These are phyloP conservation scores for Hippophae gyantsensis DNA, from an alignment of 306 rosid species.

Conservation along the genomic window DNA sequence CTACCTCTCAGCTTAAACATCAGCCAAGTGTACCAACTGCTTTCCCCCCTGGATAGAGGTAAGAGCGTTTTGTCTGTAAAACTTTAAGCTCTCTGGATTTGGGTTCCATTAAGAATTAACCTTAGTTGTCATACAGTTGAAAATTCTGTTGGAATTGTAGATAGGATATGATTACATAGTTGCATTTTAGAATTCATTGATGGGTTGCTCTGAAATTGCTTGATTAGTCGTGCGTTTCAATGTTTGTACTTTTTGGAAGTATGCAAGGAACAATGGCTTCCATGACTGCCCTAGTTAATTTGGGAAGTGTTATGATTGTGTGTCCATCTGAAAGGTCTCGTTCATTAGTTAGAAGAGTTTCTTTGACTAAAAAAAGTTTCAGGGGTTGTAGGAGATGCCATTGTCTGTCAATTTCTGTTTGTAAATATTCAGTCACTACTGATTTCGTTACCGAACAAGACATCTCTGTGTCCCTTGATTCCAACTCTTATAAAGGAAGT, in stretches of 20 bases:
- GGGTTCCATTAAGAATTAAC: constrained; percentile 9
- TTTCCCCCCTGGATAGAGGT: too few species aligned
- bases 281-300: constrained; percentile 60
- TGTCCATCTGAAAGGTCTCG: constrained; percentile 53
- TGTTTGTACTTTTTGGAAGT: constrained; percentile 50
- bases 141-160: background rate
- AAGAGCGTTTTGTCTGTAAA: too few species aligned
- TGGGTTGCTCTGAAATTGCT: constrained; percentile 16
- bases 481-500: constrained; percentile 40
- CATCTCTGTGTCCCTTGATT: constrained; percentile 65
- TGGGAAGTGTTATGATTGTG: constrained; percentile 46
- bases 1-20: too few species aligned
- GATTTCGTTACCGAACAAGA: constrained; percentile 80
- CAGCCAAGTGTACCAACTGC: too few species aligned
- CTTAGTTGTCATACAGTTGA: background rate
- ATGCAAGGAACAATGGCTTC: constrained; percentile 80
- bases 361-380: constrained; percentile 47
- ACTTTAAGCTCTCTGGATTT: too few species aligned
- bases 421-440: constrained; percentile 74
- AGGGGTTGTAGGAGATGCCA: constrained; percentile 54
- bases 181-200: constrained; percentile 16
- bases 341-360: constrained; percentile 51
- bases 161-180: constrained; percentile 3
- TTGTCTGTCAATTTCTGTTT: constrained; percentile 65
- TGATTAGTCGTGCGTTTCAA: constrained; percentile 16